These are phyloP conservation scores for Lactarius sanguifluus DNA, from an alignment of 768 basidiomycete species.

Conservation along the genomic window DNA sequence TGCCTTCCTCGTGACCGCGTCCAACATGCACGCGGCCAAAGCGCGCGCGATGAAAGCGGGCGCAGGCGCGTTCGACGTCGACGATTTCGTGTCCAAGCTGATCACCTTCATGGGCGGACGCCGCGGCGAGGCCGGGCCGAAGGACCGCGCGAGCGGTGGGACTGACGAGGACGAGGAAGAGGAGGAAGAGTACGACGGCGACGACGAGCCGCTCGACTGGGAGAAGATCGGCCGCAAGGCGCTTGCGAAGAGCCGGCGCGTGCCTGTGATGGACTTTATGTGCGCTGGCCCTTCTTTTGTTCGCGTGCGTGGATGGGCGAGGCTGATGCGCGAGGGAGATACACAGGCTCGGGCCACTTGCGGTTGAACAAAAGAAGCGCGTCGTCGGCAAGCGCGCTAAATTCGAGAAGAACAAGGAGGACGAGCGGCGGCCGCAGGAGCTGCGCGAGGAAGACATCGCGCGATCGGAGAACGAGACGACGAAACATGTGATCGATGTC, in stretches of 20 bases:
- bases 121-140: conserved; percentile 42
- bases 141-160: conserved; percentile 38
- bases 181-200: conserved; percentile 41
- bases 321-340: conserved; percentile 26
- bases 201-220: conserved; percentile 65
- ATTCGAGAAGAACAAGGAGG: conserved; percentile 69
- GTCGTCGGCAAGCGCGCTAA: conserved; percentile 56
- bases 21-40: conserved; percentile 78
- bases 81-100: conserved; percentile 82
- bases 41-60: conserved; percentile 92
- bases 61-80: conserved; percentile 84
- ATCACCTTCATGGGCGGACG: conserved; percentile 75
- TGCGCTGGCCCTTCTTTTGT: conserved; percentile 39
- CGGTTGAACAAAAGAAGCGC: conserved; percentile 81
- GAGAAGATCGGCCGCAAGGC: conserved; percentile 82
- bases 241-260: conserved; percentile 74
- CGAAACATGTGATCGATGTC: conserved; percentile 78
- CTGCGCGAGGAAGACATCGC: conserved; percentile 80
- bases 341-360: conserved; percentile 88
- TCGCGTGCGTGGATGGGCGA: background rate
- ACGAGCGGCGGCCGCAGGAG: conserved; percentile 72
- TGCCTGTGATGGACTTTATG: conserved; percentile 88
- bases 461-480: conserved; percentile 84
- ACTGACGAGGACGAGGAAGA: conserved; percentile 54
- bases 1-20: conserved; percentile 69